These are phyloP conservation scores for Apostasia ramifera DNA, from an alignment of 106 monocot species.

Conservation along the genomic window DNA sequence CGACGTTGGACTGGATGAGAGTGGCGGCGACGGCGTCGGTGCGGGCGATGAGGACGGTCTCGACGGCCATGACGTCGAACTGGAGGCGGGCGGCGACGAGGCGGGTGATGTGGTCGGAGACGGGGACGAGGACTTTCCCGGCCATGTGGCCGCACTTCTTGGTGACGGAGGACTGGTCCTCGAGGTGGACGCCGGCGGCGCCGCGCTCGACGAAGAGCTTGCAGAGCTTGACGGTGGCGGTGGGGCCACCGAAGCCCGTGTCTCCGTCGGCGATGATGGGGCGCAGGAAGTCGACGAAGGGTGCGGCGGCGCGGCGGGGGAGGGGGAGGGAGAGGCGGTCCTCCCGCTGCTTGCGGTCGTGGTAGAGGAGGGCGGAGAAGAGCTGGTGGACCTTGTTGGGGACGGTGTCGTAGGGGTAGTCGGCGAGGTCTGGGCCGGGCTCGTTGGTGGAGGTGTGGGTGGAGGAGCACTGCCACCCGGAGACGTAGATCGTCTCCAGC, in stretches of 20 bases:
- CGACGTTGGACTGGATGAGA: constrained; percentile 85
- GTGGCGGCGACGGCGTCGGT: constrained; percentile 82
- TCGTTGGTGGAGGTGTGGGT: constrained; percentile 90
- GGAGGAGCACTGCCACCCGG: constrained; percentile 97
- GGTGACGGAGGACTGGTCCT: constrained; percentile 85
- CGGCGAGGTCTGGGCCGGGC: constrained; percentile 95
- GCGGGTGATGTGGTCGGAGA: constrained; percentile 74
- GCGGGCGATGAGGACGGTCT: constrained; percentile 77
- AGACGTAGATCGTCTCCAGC: constrained; percentile 87
- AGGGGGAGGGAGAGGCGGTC: constrained; percentile 62
- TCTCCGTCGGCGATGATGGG: constrained; percentile 94
- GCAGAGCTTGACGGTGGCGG: constrained; percentile 92
- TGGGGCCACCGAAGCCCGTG: constrained; percentile 81
- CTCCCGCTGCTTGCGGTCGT: constrained; percentile 86
- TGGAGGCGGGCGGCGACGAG: constrained; percentile 84
- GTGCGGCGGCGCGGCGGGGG: constrained; percentile 48
- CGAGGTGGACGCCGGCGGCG: constrained; percentile 86
- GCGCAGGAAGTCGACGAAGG: constrained; percentile 77
- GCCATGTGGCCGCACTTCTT: constrained; percentile 99
- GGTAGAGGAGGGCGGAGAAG: constrained; percentile 87
- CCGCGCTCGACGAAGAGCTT: constrained; percentile 97
- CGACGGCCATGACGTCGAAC: constrained; percentile 89
- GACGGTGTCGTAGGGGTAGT: constrained; percentile 97
- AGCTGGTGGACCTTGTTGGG: constrained; percentile 95
- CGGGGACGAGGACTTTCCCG: constrained; percentile 75